Evolutionary conservation across 192 early-diverging fungal species (phyloP).

Genomic region (Coemansia brasiliensis): DNA sequence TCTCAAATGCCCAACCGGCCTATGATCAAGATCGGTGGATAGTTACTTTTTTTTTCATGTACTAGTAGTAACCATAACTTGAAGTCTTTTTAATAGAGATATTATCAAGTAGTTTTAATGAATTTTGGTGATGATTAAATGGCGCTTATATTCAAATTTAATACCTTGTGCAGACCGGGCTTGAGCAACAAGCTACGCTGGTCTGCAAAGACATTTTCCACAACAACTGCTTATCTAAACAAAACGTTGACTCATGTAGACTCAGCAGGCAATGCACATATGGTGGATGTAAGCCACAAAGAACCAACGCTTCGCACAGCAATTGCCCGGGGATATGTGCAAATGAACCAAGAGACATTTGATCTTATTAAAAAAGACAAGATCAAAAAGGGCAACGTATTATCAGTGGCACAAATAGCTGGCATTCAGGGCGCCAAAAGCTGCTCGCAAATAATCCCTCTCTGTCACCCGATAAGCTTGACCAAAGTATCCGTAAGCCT

Average conservation of each 20-base stretch:
- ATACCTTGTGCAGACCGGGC: no score
- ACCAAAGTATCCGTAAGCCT: conserved; percentile 72
- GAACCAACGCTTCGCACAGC: conserved; percentile 69
- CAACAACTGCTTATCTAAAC: background rate
- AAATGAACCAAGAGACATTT: conserved; percentile 66
- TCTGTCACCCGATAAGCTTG: conserved; percentile 82
- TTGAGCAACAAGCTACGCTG: no score
- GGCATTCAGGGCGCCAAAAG: conserved; percentile 90
- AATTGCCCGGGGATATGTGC: conserved; percentile 68
- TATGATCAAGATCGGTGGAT: conserved; percentile 95
- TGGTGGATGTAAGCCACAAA: conserved; percentile 88
- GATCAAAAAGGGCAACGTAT: conserved; percentile 86
- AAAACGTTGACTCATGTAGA: conserved; percentile 74
- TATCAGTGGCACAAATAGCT: conserved; percentile 83
- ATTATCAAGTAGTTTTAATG: no score
- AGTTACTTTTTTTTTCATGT: conserved; percentile 14
- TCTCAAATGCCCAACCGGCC: conserved; percentile 84
- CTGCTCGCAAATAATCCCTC: conserved; percentile 78
- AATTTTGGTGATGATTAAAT: background rate
- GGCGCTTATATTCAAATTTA: background rate
- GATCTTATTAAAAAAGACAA: conserved; percentile 63
- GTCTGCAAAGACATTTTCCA: background rate
- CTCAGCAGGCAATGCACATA: conserved; percentile 70
- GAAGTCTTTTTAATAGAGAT: background rate
- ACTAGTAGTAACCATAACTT: conserved; percentile 1